phyloP scores from a whole-genome alignment of 2,329 filamentous ascomycete species.

The Acrocalymma vagum region DNA sequence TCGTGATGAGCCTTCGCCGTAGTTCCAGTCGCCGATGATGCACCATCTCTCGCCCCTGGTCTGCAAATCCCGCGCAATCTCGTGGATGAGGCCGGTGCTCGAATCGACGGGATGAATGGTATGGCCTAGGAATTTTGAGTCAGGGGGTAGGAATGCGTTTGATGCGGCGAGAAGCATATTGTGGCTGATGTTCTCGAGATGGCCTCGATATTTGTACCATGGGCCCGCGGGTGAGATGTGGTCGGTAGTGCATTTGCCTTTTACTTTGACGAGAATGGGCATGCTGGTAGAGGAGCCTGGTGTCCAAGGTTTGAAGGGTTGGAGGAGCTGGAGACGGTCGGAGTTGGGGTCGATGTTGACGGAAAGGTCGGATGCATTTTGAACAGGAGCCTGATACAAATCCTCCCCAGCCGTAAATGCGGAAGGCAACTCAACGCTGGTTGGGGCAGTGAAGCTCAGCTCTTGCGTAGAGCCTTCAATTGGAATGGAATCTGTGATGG shows the following conservation, averaged over 20 bases:
- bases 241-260: conserved; percentile 51
- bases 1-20: conserved; percentile 33
- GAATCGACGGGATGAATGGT: conserved; percentile 27
- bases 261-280: conserved; percentile 44
- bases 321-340: conserved; percentile 32
- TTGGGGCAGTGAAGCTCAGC: conserved; percentile 38
- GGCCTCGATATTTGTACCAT: conserved; percentile 51
- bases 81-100: conserved; percentile 28
- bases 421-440: conserved; percentile 31
- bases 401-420: conserved; percentile 31
- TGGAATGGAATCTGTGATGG: conserved; percentile 31
- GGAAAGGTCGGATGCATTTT: conserved; percentile 22
- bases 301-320: conserved; percentile 31
- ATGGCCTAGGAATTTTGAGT: conserved; percentile 33
- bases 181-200: conserved; percentile 50
- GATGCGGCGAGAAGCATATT: conserved; percentile 45
- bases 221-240: conserved; percentile 51
- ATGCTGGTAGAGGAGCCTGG: conserved; percentile 27
- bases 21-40: conserved; percentile 46
- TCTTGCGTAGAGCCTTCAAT: conserved; percentile 6
- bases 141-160: conserved; percentile 37
- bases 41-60: conserved; percentile 32
- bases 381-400: conserved; percentile 32
- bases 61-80: conserved; percentile 34
- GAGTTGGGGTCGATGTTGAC: conserved; percentile 36